Conservation (phyloP, 2,329 filamentous ascomycete genomes). For the Aspergillus arachidicola region DNA sequence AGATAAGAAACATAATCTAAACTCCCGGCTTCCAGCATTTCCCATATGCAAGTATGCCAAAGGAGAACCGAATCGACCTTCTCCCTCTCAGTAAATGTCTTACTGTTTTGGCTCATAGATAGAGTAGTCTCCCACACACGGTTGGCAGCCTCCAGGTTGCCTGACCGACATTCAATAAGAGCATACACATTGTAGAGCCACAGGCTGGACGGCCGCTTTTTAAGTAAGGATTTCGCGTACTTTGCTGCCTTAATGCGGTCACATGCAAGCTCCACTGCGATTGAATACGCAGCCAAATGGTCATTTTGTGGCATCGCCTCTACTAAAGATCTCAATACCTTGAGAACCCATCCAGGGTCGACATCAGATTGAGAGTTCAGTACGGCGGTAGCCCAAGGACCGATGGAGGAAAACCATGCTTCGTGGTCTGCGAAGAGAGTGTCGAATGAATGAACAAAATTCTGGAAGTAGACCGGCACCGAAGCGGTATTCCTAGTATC, state of each 20-base stretch:
- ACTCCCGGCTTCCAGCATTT: conserved; percentile 57
- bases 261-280: conserved; percentile 66
- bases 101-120: conserved; percentile 49
- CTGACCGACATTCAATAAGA: conserved; percentile 65
- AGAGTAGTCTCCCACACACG: conserved; percentile 71
- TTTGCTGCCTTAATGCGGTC: conserved; percentile 64
- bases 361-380: conserved; percentile 36
- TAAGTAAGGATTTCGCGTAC: conserved; percentile 73
- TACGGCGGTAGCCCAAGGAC: conserved; percentile 31
- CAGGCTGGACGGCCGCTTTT: conserved; percentile 64
- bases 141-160: conserved; percentile 59
- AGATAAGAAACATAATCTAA: conserved; percentile 38
- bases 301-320: conserved; percentile 47
- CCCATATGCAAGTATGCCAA: conserved; percentile 68
- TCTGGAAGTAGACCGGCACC: conserved; percentile 38
- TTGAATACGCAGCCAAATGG: conserved; percentile 66
- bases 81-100: conserved; percentile 39
- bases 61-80: conserved; percentile 49
- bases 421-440: conserved; percentile 53
- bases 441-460: conserved; percentile 51
- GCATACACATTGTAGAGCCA: conserved; percentile 79
- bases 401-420: conserved; percentile 53
- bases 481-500: conserved; percentile 14
- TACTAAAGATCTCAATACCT: conserved; percentile 62
- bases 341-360: conserved; percentile 53